These are phyloP conservation scores for Cladosporium sp. DNA, from an alignment of 2,329 filamentous ascomycete species.

Conservation along the genomic window DNA sequence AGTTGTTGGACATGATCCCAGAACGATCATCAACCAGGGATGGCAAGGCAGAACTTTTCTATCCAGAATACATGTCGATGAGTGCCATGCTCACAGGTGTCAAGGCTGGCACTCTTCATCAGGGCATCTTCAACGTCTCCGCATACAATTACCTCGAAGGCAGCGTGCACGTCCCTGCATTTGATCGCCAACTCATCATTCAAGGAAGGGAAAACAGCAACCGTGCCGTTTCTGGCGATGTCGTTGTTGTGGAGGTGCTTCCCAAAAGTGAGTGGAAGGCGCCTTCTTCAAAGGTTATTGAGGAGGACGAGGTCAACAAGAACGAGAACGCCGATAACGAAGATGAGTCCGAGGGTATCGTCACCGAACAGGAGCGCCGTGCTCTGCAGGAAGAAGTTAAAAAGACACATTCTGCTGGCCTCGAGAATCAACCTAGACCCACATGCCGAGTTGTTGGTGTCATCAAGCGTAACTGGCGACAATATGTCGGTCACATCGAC, in stretches of 20 bases:
- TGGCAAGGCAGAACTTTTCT: conserved; percentile 71
- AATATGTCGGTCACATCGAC: conserved; percentile 96
- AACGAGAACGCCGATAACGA: conserved; percentile 92
- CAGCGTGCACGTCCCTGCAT: conserved; percentile 83
- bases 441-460: conserved; percentile 91
- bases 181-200: conserved; percentile 83
- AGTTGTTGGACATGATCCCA: conserved; percentile 89
- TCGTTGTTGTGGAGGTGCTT: conserved; percentile 89
- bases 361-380: conserved; percentile 83
- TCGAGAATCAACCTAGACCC: conserved; percentile 78
- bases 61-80: conserved; percentile 83
- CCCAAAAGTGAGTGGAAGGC: conserved; percentile 97
- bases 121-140: conserved; percentile 93
- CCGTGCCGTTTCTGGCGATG: conserved; percentile 84
- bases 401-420: conserved; percentile 73
- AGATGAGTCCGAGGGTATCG: conserved; percentile 69
- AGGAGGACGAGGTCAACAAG: conserved; percentile 86
- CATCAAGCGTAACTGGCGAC: conserved; percentile 94
- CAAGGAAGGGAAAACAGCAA: conserved; percentile 96
- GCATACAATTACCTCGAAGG: conserved; percentile 98
- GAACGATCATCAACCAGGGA: conserved; percentile 65
- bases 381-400: conserved; percentile 90
- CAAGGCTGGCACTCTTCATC: conserved; percentile 84
- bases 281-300: conserved; percentile 91
- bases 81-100: conserved; percentile 94